Conservation (phyloP, 129 eudicot species). For the Oenanthe sinensis region DNA sequence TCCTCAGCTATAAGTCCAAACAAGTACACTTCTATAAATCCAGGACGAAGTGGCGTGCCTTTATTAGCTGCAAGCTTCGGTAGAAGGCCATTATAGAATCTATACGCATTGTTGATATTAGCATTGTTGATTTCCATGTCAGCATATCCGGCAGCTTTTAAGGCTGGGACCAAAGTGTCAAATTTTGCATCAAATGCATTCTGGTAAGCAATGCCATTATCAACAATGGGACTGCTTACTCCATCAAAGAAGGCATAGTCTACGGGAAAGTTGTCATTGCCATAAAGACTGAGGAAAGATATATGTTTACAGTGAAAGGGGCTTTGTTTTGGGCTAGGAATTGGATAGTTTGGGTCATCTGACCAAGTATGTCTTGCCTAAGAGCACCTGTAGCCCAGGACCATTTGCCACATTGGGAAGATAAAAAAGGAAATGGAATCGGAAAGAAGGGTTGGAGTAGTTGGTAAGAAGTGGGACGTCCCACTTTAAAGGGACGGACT, state of each 20-base stretch:
- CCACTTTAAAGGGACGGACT: too few species aligned
- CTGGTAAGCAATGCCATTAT: conserved; percentile 53
- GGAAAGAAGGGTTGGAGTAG: too few species aligned
- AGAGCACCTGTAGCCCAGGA: too few species aligned
- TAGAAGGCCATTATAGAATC: conserved; percentile 75
- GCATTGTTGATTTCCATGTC: conserved; percentile 62
- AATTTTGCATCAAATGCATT: conserved; percentile 90
- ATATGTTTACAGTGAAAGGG: conserved; percentile 75
- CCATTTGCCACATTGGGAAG: too few species aligned
- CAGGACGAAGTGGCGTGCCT: conserved; percentile 82
- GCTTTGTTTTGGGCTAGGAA: conserved; percentile 64
- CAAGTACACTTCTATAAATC: conserved; percentile 52
- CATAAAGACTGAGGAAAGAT: conserved; percentile 77
- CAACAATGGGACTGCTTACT: conserved; percentile 40
- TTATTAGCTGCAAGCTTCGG: conserved; percentile 50
- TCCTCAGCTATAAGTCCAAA: conserved; percentile 83
- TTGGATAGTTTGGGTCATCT: conserved; percentile 64
- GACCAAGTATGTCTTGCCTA: conserved; percentile 49
- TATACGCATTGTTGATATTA: conserved; percentile 38
- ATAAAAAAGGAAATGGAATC: too few species aligned
- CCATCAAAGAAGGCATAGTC: conserved; percentile 92
- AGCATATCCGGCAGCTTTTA: conserved; percentile 47
- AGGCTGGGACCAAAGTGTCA: conserved; percentile 73
- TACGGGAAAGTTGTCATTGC: conserved; percentile 61
- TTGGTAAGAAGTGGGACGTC: too few species aligned